phyloP scores from a whole-genome alignment of 106 monocot genomes.

The Apostasia ramifera region DNA sequence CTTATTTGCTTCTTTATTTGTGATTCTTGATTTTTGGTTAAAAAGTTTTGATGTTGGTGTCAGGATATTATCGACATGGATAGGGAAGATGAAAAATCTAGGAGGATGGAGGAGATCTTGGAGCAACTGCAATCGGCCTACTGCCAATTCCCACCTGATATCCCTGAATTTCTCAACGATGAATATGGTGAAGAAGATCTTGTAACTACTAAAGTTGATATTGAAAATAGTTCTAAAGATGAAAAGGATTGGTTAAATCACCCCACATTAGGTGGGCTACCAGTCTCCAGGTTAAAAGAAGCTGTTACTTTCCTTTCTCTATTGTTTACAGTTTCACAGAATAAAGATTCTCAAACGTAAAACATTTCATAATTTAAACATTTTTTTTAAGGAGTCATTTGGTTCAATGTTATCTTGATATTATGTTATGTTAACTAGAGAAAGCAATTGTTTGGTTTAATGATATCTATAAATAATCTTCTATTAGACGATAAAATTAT shows the following conservation, averaged over 20 bases:
- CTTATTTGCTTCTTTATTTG: too few relatives aligned
- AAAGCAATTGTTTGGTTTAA: too few relatives aligned
- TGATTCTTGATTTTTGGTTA: too few relatives aligned
- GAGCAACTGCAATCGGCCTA: conserved; percentile 38
- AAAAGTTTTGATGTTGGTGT: too few relatives aligned
- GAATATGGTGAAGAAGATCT: conserved; percentile 3
- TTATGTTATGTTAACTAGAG: too few relatives aligned
- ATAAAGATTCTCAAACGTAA: conserved; percentile 1
- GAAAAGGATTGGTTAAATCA: conserved; percentile 1
- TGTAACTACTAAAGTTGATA: background rate
- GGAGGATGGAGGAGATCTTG: conserved; percentile 59
- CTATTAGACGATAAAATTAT: too few relatives aligned
- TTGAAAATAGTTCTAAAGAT: background rate
- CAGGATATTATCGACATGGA: conserved; percentile 86
- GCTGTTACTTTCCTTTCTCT: conserved; percentile 8
- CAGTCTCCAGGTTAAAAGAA: conserved; percentile 17
- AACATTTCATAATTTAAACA: background rate
- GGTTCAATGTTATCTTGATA: too few relatives aligned
- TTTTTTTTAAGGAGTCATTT: too few relatives aligned
- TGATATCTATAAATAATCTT: too few relatives aligned
- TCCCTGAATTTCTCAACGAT: background rate
- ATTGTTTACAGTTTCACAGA: conserved; percentile 6
- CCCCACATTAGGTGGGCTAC: conserved; percentile 18
- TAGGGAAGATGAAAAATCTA: conserved; percentile 46
- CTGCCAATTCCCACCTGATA: conserved; percentile 33